Percentiles rank a stretch among this genome's conserved stretches.
Evolutionary conservation across 2,329 filamentous ascomycete genomes (phyloP).

Genomic region (Sporothrix euskadiensis): DNA sequence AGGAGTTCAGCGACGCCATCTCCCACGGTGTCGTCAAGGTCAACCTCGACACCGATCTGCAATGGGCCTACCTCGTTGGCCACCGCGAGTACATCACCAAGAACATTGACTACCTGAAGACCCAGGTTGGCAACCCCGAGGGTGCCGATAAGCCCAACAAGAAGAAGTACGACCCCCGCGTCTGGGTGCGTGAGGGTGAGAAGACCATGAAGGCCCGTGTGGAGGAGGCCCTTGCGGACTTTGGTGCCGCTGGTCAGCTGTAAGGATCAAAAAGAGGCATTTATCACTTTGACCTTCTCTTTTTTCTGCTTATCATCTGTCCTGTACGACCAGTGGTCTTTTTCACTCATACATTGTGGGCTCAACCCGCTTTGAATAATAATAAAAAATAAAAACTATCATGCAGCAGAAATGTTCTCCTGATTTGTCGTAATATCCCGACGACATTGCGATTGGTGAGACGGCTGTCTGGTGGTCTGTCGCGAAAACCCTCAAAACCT

Average conservation of each 20-base stretch:
- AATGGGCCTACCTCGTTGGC: slow-evolving; percentile 89
- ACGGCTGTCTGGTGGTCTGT: neutral
- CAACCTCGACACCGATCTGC: slow-evolving; percentile 97
- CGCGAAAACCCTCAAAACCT: slow-evolving; percentile 5
- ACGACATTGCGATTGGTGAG: neutral
- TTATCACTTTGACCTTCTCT: slow-evolving; percentile 16
- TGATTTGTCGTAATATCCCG: slow-evolving; percentile 15
- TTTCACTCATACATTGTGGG: slow-evolving; percentile 18
- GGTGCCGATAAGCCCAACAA: slow-evolving; percentile 97
- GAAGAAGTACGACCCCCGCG: slow-evolving; percentile 87
- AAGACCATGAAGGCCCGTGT: slow-evolving; percentile 91
- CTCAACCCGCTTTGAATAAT: slow-evolving; percentile 17
- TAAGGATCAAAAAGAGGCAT: slow-evolving; percentile 49
- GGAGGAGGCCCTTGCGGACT: slow-evolving; percentile 80
- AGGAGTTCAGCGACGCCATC: slow-evolving; percentile 89
- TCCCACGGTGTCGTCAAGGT: slow-evolving; percentile 97
- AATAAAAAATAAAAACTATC: slow-evolving; percentile 15
- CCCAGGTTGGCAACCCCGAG: slow-evolving; percentile 90
- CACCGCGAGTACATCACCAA: slow-evolving; percentile 91
- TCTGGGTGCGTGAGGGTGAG: slow-evolving; percentile 81
- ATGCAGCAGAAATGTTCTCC: slow-evolving; percentile 33
- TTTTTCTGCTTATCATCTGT: neutral
- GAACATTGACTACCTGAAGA: slow-evolving; percentile 92
- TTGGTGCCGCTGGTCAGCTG: slow-evolving; percentile 79
- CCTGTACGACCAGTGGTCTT: neutral